Conservation (phyloP, 495 filamentous ascomycete species). For the Elasticomyces elasticus region DNA sequence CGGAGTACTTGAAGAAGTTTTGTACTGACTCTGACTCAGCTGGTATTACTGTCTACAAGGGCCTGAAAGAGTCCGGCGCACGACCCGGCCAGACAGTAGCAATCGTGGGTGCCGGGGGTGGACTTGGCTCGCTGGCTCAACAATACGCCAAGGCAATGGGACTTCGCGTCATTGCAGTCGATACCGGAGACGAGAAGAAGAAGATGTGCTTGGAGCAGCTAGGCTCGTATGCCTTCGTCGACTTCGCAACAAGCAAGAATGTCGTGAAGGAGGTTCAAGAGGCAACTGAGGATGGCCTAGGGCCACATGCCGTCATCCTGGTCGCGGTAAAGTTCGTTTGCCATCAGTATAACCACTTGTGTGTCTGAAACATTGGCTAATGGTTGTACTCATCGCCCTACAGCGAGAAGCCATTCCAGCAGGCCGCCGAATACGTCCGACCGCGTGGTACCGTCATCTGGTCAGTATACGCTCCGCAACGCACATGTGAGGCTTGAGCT, state of each 20-base stretch:
- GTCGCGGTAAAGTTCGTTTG: constrained; percentile 73
- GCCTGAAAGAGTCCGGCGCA: constrained; percentile 69
- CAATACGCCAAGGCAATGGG: constrained; percentile 91
- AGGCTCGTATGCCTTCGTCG: constrained; percentile 63
- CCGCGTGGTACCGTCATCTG: constrained; percentile 4
- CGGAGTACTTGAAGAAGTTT: neutral
- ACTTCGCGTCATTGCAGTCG: constrained; percentile 64
- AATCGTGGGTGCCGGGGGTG: constrained; percentile 82
- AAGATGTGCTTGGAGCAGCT: constrained; percentile 52
- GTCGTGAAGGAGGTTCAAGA: constrained; percentile 74
- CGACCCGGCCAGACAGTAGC: constrained; percentile 69
- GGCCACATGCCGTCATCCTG: constrained; percentile 79
- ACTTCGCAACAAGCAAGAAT: constrained; percentile 63
- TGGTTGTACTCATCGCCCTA: too few species aligned
- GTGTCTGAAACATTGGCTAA: too few species aligned
- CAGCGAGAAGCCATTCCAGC: constrained; percentile 92
- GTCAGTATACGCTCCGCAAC: neutral
- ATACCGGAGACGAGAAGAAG: constrained; percentile 68
- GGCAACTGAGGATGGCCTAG: constrained; percentile 64
- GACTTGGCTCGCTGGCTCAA: constrained; percentile 68
- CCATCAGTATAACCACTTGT: too few species aligned
- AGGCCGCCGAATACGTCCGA: constrained; percentile 51
- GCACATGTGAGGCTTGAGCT: constrained; percentile 35
- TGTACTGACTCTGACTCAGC: constrained; percentile 43
- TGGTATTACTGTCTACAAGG: constrained; percentile 90